A percentile compares a stretch with the other conserved stretches of the same genome.
Conservation (phyloP, 1,139 yeast species). For the Pneumocystis carinii region DNA sequence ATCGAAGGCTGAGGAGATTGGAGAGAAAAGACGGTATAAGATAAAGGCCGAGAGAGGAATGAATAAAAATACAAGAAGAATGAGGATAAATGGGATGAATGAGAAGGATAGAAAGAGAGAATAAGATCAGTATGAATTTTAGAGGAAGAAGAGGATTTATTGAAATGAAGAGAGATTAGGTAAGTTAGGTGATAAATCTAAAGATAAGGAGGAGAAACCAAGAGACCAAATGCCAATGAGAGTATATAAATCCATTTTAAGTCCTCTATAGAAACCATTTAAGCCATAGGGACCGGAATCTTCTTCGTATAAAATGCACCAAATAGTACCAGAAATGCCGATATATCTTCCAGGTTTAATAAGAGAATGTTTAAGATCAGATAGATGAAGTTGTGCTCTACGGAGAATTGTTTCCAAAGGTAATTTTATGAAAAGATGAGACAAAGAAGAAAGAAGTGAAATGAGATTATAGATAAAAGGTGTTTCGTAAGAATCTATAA, state of each 20-base stretch:
- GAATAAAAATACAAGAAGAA: too few species aligned
- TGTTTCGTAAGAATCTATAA: constrained; percentile 33
- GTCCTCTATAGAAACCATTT: constrained; percentile 9
- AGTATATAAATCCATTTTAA: constrained; percentile 7
- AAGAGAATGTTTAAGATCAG: constrained; percentile 19
- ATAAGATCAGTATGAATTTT: too few species aligned
- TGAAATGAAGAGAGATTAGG: background rate
- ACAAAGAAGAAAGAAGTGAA: constrained; percentile 39
- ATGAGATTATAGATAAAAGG: constrained; percentile 34
- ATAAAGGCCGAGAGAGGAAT: too few species aligned
- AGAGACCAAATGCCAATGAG: constrained; percentile 8
- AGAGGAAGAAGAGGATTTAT: background rate
- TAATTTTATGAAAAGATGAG: constrained; percentile 58
- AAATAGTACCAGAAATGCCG: constrained; percentile 38
- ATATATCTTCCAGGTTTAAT: constrained; percentile 32
- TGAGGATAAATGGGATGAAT: too few species aligned
- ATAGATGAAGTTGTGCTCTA: constrained; percentile 62
- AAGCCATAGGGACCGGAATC: constrained; percentile 3
- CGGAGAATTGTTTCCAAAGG: constrained; percentile 80
- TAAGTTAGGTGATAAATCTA: background rate
- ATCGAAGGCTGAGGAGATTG: too few species aligned
- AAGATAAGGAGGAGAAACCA: background rate
- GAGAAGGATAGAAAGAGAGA: too few species aligned
- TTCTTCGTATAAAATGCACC: constrained; percentile 26
- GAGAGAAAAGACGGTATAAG: too few species aligned